Percentiles rank a stretch among this genome's conserved stretches.
Conservation (phyloP, 352 stramenopile genomes). For the Pythium folliculosum region DNA sequence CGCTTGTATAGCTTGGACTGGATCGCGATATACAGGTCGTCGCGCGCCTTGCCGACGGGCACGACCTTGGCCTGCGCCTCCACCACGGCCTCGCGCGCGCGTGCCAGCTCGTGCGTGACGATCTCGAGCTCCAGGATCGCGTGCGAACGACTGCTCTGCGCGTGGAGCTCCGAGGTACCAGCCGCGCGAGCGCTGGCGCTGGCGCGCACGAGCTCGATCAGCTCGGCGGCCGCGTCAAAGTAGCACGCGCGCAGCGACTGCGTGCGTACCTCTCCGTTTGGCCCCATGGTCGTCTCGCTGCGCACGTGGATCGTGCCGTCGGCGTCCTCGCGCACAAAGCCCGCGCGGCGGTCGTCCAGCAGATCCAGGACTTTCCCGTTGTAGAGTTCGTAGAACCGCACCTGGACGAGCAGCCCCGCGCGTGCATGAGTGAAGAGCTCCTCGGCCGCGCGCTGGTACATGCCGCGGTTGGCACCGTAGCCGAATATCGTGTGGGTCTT, state of each 20-base stretch:
- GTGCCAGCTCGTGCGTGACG: conserved; percentile 41
- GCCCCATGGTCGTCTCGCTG: conserved; percentile 46
- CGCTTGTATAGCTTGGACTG: conserved; percentile 41
- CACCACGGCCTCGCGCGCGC: conserved; percentile 32
- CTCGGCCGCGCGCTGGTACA: conserved; percentile 40
- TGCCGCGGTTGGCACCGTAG: conserved; percentile 41
- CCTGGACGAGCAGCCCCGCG: conserved; percentile 36
- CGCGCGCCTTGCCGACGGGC: conserved; percentile 47
- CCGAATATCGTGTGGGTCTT: conserved; percentile 72
- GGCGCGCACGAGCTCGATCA: conserved; percentile 31
- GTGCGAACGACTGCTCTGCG: conserved; percentile 52
- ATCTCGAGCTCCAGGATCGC: conserved; percentile 59
- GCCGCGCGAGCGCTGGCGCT: conserved; percentile 31
- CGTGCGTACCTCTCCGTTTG: conserved; percentile 44
- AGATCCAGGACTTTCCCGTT: conserved; percentile 62
- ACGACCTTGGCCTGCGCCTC: conserved; percentile 41
- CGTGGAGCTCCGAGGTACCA: conserved; percentile 56
- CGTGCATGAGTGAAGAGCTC: conserved; percentile 35
- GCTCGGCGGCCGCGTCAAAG: conserved; percentile 24
- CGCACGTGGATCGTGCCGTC: conserved; percentile 51
- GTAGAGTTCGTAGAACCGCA: conserved; percentile 62
- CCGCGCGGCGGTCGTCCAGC: conserved; percentile 41
- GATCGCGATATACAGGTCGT: conserved; percentile 52
- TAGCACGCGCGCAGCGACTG: conserved; percentile 42
- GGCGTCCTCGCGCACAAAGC: conserved; percentile 51